These are phyloP conservation scores for Lecanicillium sp. DNA, from an alignment of 2,329 filamentous ascomycete species.

Conservation along the genomic window DNA sequence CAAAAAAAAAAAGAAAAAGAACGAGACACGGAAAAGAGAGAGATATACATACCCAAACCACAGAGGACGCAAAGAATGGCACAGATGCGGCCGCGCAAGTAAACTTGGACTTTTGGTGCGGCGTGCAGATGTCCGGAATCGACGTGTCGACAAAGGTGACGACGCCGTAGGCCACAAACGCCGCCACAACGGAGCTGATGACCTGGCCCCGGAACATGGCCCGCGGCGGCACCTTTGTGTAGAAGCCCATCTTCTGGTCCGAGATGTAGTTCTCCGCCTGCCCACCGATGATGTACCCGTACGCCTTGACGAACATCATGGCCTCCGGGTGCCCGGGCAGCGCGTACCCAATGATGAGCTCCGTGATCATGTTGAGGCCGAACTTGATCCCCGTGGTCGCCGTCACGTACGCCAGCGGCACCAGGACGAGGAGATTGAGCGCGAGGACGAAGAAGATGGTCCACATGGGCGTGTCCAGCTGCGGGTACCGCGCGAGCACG, in stretches of 20 bases:
- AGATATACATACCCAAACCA: conserved; percentile 24
- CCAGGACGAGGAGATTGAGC: conserved; percentile 33
- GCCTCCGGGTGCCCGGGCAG: conserved; percentile 29
- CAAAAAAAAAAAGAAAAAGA: no score
- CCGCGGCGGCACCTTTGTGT: conserved; percentile 27
- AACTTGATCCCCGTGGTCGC: conserved; percentile 37
- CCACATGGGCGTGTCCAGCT: conserved; percentile 25
- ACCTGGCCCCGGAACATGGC: conserved; percentile 34
- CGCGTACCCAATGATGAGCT: conserved; percentile 25
- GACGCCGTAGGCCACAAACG: conserved; percentile 35
- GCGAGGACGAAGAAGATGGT: conserved; percentile 26
- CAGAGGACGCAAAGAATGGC: conserved; percentile 27
- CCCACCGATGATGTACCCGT: conserved; percentile 35
- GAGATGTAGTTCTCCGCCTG: conserved; percentile 35
- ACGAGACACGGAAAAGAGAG: not conserved
- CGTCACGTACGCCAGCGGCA: conserved; percentile 34
- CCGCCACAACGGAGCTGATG: conserved; percentile 32
- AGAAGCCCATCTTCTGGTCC: conserved; percentile 28
- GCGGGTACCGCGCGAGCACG: conserved; percentile 23
- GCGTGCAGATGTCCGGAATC: conserved; percentile 26
- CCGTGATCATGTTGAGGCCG: conserved; percentile 43
- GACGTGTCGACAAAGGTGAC: conserved; percentile 29
- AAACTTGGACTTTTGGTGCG: conserved; percentile 26
- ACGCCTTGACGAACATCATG: conserved; percentile 54
- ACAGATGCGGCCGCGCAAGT: conserved; percentile 25